Conservation (phyloP, 2,329 filamentous ascomycete genomes). For the Exophiala alcalophila region DNA sequence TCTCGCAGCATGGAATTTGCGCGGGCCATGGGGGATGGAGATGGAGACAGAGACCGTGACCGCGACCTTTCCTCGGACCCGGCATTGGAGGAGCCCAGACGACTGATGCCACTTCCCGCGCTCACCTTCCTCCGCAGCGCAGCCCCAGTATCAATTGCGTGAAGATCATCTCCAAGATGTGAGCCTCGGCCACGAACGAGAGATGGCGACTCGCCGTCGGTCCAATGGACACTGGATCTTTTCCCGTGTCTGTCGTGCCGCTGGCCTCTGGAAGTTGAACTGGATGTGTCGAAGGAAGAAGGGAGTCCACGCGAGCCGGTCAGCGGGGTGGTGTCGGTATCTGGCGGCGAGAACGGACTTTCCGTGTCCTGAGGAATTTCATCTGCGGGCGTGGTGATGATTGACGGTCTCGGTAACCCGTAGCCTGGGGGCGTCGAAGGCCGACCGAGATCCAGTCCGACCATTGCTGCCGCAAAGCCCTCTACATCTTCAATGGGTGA, state of each 20-base stretch:
- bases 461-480: conserved; percentile 43
- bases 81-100: conserved; percentile 37
- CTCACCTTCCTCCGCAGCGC: conserved; percentile 53
- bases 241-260: conserved; percentile 49
- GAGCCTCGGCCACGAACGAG: conserved; percentile 39
- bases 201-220: conserved; percentile 35
- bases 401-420: conserved; percentile 28
- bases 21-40: conserved; percentile 62
- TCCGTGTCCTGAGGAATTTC: conserved; percentile 33
- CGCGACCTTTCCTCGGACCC: conserved; percentile 49
- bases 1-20: conserved; percentile 74
- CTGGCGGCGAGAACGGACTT: conserved; percentile 41
- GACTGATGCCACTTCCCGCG: conserved; percentile 52
- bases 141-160: conserved; percentile 58
- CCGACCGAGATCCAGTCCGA: conserved; percentile 43
- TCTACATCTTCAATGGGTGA: conserved; percentile 39
- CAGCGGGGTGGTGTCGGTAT: conserved; percentile 58
- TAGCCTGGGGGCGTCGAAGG: conserved; percentile 28
- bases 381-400: conserved; percentile 31
- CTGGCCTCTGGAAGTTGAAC: conserved; percentile 42
- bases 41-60: conserved; percentile 63
- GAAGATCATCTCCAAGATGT: conserved; percentile 60
- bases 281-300: conserved; percentile 51
- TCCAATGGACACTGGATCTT: conserved; percentile 55
- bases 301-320: conserved; percentile 57